Evolutionary conservation across 208 protist species (phyloP).

Genomic region (Naegleria fowleri): DNA sequence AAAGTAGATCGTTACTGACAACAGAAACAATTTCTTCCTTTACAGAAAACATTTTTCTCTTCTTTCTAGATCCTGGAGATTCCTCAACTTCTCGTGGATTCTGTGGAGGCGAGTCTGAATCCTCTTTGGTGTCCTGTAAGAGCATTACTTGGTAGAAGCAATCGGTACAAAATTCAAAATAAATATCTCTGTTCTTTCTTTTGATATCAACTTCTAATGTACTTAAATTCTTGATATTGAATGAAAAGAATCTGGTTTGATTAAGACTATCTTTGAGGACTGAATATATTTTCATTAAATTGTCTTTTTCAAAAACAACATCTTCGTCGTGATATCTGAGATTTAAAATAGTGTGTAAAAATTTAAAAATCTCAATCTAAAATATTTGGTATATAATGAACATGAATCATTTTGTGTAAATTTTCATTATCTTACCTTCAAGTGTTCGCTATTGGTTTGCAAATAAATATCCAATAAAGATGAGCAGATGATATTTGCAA

Average conservation of each 20-base stretch:
- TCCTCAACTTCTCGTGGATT: background rate
- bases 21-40: background rate
- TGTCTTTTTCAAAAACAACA: background rate
- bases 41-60: background rate
- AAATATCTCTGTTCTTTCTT: background rate
- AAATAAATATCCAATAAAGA: background rate
- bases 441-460: background rate
- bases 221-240: background rate
- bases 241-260: background rate
- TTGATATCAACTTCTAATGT: background rate
- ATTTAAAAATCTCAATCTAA: background rate
- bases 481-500: background rate
- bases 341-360: background rate
- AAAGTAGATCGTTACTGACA: background rate
- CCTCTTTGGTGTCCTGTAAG: background rate
- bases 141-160: background rate
- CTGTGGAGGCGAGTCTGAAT: background rate
- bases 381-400: background rate
- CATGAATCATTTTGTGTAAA: background rate
- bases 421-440: background rate
- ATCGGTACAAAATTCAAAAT: background rate
- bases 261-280: background rate
- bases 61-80: background rate
- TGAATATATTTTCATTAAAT: background rate
- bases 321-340: background rate